A percentile compares a stretch with the other conserved stretches of the same genome.
These are phyloP conservation scores for Coemansia sp. DNA, from an alignment of 192 early-diverging fungal species.

Conservation along the genomic window DNA sequence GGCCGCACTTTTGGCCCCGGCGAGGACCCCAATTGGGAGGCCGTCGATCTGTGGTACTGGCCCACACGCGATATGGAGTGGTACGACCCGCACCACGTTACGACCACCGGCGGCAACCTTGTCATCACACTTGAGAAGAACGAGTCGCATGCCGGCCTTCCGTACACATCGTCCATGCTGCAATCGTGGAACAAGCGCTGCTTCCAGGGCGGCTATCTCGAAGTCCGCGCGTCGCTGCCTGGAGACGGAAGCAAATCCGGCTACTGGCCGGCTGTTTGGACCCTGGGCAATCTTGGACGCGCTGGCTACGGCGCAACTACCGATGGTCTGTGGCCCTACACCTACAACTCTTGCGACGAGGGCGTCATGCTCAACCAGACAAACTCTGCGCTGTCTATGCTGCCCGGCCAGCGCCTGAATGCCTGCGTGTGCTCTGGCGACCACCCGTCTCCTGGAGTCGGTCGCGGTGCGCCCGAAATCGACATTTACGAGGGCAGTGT, in stretches of 20 bases:
- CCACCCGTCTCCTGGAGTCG: slow-evolving; percentile 58
- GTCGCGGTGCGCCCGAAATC: slow-evolving; percentile 63
- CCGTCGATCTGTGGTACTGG: slow-evolving; percentile 62
- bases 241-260: slow-evolving; percentile 53
- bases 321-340: slow-evolving; percentile 62
- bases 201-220: slow-evolving; percentile 65
- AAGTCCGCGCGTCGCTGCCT: slow-evolving; percentile 61
- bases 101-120: slow-evolving; percentile 56
- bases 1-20: slow-evolving; percentile 58
- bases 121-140: slow-evolving; percentile 55
- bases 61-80: slow-evolving; percentile 58
- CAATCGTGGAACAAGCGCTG: slow-evolving; percentile 70
- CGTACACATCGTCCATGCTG: slow-evolving; percentile 62
- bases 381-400: slow-evolving; percentile 57
- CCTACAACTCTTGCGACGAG: slow-evolving; percentile 57
- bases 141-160: slow-evolving; percentile 46
- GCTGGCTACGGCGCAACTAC: slow-evolving; percentile 62
- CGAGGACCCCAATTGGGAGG: slow-evolving; percentile 61
- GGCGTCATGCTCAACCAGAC: slow-evolving; percentile 62
- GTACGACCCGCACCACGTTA: slow-evolving; percentile 58
- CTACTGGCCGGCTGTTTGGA: slow-evolving; percentile 63
- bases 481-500: slow-evolving; percentile 60
- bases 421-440: slow-evolving; percentile 58
- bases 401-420: slow-evolving; percentile 61
- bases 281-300: slow-evolving; percentile 63